Evolutionary conservation across 805 yeast species (phyloP), one percentile per base, ranked within the genome.

Genomic region (Saturnispora silvae): DNA sequence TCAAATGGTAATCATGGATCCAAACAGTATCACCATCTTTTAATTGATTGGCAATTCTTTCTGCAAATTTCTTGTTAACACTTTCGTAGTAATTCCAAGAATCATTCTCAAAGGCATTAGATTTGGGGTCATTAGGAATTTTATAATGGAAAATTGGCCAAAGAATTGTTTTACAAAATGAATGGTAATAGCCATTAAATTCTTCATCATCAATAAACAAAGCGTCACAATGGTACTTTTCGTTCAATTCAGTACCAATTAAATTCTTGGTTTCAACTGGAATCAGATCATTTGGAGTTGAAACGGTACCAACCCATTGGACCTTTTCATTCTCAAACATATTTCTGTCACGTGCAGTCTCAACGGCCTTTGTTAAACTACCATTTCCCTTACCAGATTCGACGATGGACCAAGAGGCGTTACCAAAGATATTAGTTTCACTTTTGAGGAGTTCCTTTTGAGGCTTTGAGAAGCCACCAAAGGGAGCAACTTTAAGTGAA

Each of bases 121-220:
- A 78, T 48, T 81, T 83, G 35, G 96, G 94, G 52, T 87, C 79
- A 57, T 92, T 97, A 0, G 97, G 97, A 27, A 89, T 83, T 57
- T 89, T 96, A 54, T 92, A 92, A 48, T 74, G 78, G 45, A 92
- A 68, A 2, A 96, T 84, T 23, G 98, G 98, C 97, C 97, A 92
- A 43, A 92, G 63, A 28, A 92, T 83, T 51, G 87, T 94, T 58
- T 92, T 92, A 57, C 96, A 89, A 56, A 81, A 92, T 36, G 84
- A 82, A 40, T 75, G 76, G 57, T 92, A 92, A 53, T 87, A 95
- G 16, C 96, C 96, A 51, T 81, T 81, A 49, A 85, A 84, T 1
- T 85, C 76, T 22, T 73, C 59, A 57, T 92, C 97, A 46, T 72
- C 73, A 3, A 89, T 77, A 41, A 73, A 75, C 2, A 86, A 82